Base-by-base conservation (phyloP, 2,329 filamentous ascomycete genomes). In the Cercospora berteroae region DNA sequence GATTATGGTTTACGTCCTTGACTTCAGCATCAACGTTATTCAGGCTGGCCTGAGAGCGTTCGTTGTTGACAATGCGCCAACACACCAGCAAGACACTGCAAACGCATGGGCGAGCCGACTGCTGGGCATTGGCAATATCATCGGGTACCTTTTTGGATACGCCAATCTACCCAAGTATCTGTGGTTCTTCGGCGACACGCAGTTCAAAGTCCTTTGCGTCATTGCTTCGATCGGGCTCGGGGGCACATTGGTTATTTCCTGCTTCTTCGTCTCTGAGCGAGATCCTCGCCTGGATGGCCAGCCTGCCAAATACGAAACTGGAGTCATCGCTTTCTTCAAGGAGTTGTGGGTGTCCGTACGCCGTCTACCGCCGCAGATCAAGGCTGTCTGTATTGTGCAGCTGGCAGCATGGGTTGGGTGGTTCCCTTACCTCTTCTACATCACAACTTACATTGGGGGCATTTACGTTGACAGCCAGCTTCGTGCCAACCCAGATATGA, bases 341-440 rank as follows among this genome's bases (percentile, higher is more conserved):
- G 87, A 88, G 73, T 88, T 97, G 2, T 89, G 90, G 77, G 86
- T 84, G 59, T 93, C 93, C 0, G 90, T 97, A 70, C 88, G 86
- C 74, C 86, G 89, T 44, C 83, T 98, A 6, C 94, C 94, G 0
- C 89, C 89, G 0, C 93, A 96, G 79, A 96, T 98, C 71, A 89
- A 90, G 75, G 91, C 90, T 31, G 97, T 98, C 72, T 97, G 94
- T 81, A 93, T 92, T 86, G 90, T 93, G 5, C 92, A 96, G 73
- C 96, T 97, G 77, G 97, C 94, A 92, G 90, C 91, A 18, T 98
- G 94, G 94, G 95, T 98, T 72, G 94, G 93, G 69, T 97, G 94
- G 94, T 98, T 97, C 76, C 94, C 94, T 0, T 97, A 97, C 80
- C 86, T 97, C 39, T 96, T 98, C 81, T 98, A 98, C 83, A 91